Percentiles rank a stretch among this genome's conserved stretches.
Conservation (phyloP, 2,329 filamentous ascomycete species). For the Paecilomyces variotii region DNA sequence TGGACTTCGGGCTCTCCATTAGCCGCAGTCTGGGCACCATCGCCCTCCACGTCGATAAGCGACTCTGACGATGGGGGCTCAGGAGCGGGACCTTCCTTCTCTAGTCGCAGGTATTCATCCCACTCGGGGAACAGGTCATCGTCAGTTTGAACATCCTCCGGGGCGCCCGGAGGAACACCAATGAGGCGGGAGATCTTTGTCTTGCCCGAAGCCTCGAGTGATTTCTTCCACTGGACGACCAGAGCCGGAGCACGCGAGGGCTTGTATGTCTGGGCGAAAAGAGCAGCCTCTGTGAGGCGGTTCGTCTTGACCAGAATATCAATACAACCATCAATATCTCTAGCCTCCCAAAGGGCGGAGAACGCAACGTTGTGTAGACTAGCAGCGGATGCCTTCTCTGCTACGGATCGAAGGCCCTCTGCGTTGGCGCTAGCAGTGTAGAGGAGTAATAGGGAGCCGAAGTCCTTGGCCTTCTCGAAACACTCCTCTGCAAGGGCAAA, state of each 20-base stretch:
- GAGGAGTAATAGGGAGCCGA: constrained; percentile 79
- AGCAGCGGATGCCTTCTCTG: constrained; percentile 63
- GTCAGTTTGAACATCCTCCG: constrained; percentile 40
- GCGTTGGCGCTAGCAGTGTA: constrained; percentile 79
- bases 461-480: constrained; percentile 82
- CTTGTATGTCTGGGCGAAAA: constrained; percentile 94
- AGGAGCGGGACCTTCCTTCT: constrained; percentile 57
- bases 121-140: constrained; percentile 92
- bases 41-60: constrained; percentile 34
- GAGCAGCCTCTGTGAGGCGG: constrained; percentile 72
- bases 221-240: constrained; percentile 72
- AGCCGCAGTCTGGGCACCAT: constrained; percentile 21
- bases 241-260: constrained; percentile 63
- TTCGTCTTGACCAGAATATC: constrained; percentile 71
- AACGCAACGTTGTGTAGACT: constrained; percentile 91
- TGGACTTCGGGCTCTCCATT: constrained; percentile 26
- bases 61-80: constrained; percentile 30
- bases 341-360: constrained; percentile 78
- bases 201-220: constrained; percentile 77
- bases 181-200: constrained; percentile 74
- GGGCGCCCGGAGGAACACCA: constrained; percentile 69
- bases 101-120: constrained; percentile 80
- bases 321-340: constrained; percentile 73
- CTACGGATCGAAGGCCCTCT: constrained; percentile 64
- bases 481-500: constrained; percentile 83